These are phyloP conservation scores for Eucalyptus pauciflora DNA, from an alignment of 345 rosid genomes.

Conservation along the genomic window DNA sequence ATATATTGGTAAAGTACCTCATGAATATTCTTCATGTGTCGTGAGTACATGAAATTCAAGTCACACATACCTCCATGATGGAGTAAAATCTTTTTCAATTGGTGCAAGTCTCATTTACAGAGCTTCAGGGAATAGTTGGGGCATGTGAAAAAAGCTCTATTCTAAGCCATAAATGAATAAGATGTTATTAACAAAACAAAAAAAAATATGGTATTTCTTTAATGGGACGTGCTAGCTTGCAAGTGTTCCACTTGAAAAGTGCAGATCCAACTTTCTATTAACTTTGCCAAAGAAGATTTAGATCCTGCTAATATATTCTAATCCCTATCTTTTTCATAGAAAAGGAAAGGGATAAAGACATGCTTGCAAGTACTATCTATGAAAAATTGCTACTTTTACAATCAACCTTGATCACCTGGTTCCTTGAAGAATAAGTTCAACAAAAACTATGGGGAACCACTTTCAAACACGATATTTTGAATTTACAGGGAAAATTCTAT, in stretches of 20 bases:
- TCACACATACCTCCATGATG: not conserved
- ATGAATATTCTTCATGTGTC: not conserved
- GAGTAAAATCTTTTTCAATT: not conserved
- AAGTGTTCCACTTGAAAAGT: not conserved
- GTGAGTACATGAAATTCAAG: not conserved
- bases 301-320: not conserved
- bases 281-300: not conserved
- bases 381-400: not conserved
- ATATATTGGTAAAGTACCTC: slow-evolving; percentile 40
- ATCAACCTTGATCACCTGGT: not conserved
- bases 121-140: not conserved
- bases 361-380: not conserved
- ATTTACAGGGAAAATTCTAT: not conserved
- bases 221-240: not conserved
- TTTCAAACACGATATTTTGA: not conserved
- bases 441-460: not conserved
- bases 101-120: not conserved
- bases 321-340: not conserved
- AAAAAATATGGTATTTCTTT: not conserved
- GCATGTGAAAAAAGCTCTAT: not conserved
- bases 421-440: not conserved
- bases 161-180: not conserved
- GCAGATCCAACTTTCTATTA: not conserved
- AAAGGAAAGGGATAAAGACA: not conserved
- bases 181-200: not conserved